Evolutionary conservation across 192 early-diverging fungal species (phyloP).

Genomic region (Cetraspora pellucida): DNA sequence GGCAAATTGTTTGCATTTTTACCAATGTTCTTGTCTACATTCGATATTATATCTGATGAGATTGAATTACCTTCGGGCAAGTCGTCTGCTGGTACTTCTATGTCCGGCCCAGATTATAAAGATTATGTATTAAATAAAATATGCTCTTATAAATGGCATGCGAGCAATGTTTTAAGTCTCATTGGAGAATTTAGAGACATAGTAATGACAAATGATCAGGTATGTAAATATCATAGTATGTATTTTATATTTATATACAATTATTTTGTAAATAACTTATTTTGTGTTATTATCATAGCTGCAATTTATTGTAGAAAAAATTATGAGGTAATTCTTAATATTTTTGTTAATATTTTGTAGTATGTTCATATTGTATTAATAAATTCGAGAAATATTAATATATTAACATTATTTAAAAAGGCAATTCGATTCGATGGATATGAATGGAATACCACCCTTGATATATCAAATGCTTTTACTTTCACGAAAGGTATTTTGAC

Average conservation of each 20-base stretch:
- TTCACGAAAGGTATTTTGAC: conserved; percentile 51
- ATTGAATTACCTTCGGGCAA: conserved; percentile 20
- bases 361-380: not conserved
- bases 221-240: conserved; percentile 26
- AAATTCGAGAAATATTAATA: not conserved
- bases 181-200: conserved; percentile 41
- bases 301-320: conserved; percentile 33
- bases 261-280: not conserved
- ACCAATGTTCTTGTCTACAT: conserved; percentile 38
- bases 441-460: conserved; percentile 63
- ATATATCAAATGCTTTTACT: conserved; percentile 70
- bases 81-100: conserved; percentile 23
- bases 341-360: no score
- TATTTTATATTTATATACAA: not conserved
- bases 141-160: conserved; percentile 41
- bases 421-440: conserved; percentile 50
- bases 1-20: conserved; percentile 41
- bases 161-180: conserved; percentile 39
- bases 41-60: conserved; percentile 18
- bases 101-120: conserved; percentile 41
- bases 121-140: conserved; percentile 43
- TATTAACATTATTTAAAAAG: conserved; percentile 27
- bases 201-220: conserved; percentile 40
- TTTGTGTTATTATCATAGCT: not conserved
- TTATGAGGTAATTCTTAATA: conserved; percentile 41